A percentile compares a stretch with the other conserved stretches of the same genome.
Evolutionary conservation across 2,329 filamentous ascomycete species (phyloP).

Genomic region (Penicillium sp.): DNA sequence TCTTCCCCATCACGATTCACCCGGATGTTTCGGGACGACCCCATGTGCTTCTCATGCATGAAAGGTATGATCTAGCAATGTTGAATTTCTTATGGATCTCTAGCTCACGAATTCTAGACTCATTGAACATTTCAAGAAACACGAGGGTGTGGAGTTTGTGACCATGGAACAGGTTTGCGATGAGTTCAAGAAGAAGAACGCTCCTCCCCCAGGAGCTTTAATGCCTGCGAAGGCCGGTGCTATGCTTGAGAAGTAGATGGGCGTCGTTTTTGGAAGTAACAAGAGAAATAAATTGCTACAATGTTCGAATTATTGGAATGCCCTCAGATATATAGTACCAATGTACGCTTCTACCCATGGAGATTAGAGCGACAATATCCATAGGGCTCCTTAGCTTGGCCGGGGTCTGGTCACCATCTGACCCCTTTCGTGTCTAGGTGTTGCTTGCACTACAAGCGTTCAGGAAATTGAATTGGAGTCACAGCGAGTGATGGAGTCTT

Average conservation of each 20-base stretch:
- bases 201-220: conserved; percentile 20
- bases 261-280: too few relatives aligned
- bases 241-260: conserved; percentile 10
- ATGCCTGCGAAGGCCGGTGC: conserved; percentile 22
- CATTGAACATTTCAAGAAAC: conserved; percentile 31
- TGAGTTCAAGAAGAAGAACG: conserved; percentile 27
- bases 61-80: conserved; percentile 50
- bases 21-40: conserved; percentile 72
- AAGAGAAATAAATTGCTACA: too few relatives aligned
- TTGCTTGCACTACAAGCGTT: too few relatives aligned
- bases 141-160: conserved; percentile 31
- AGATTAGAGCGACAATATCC: too few relatives aligned
- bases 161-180: conserved; percentile 32
- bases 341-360: too few relatives aligned
- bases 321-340: too few relatives aligned
- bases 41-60: conserved; percentile 72
- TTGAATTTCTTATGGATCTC: background rate
- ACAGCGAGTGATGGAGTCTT: too few relatives aligned
- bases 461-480: too few relatives aligned
- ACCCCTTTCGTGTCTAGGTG: too few relatives aligned
- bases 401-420: too few relatives aligned
- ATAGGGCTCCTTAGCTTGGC: too few relatives aligned
- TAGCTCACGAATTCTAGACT: conserved; percentile 18
- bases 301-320: too few relatives aligned
- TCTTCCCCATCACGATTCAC: conserved; percentile 76